Evolutionary conservation across 495 filamentous ascomycete genomes (phyloP).

Genomic region (Pyrenula aspistea): DNA sequence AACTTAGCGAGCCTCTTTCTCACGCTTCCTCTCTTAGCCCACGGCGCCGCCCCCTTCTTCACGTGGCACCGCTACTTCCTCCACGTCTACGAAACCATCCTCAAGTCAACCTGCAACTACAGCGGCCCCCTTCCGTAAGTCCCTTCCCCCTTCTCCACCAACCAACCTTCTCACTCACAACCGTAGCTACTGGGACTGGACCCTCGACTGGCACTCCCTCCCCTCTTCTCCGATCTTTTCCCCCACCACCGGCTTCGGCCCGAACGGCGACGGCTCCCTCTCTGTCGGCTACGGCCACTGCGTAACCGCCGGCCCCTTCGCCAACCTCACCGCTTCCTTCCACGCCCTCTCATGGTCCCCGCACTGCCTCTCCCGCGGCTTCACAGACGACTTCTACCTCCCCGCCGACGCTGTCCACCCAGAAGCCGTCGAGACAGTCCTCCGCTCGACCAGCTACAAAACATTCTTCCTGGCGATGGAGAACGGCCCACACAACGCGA

Average conservation of each 20-base stretch:
- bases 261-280: conserved; percentile 10
- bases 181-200: conserved; percentile 15
- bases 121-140: conserved; percentile 29
- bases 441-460: background rate
- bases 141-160: background rate
- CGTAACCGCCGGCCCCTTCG: conserved; percentile 22
- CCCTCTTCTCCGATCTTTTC: conserved; percentile 15
- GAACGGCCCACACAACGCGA: conserved; percentile 10
- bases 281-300: conserved; percentile 10
- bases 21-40: conserved; percentile 5
- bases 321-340: conserved; percentile 15
- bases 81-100: conserved; percentile 25
- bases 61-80: conserved; percentile 40
- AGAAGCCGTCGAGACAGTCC: background rate
- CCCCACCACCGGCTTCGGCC: conserved; percentile 14
- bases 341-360: conserved; percentile 14
- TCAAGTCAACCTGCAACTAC: conserved; percentile 33
- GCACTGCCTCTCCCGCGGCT: conserved; percentile 23
- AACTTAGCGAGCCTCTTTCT: too few relatives aligned
- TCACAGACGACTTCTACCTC: background rate
- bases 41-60: conserved; percentile 22
- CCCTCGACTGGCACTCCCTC: conserved; percentile 13
- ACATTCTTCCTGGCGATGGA: conserved; percentile 6
- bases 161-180: background rate
- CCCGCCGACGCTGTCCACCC: too few relatives aligned